Base-by-base conservation (phyloP, 129 eudicot genomes). In the Escallonia rubra region DNA sequence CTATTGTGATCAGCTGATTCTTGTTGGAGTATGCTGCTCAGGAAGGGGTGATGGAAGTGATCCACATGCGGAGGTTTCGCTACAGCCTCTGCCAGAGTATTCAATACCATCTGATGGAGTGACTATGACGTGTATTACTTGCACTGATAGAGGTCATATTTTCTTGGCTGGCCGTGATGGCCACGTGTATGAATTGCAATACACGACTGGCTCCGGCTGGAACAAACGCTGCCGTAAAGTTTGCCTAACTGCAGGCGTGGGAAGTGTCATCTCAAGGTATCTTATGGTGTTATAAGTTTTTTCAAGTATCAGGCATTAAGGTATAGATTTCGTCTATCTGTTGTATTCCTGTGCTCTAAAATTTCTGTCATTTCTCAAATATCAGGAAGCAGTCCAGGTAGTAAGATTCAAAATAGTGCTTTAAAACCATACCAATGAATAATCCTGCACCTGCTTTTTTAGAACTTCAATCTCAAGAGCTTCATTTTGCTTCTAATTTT, bases 121-220 rank as follows among this genome's bases (percentile, higher is more conserved):
- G 67, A 89, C 99, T 41, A 89, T 89, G 94, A 94, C 99, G 12
- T 87, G 87, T 73, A 87, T 94, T 52, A 74, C 95, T 66, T 94
- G 95, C 79, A 89, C 99, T 6, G 82, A 87, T 70, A 79, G 76
- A 77, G 99, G 99, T 40, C 92, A 80, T 39, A 85, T 94, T 38
- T 89, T 86, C 76, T 69, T 90, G 69, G 85, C 97, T 63, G 99
- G 99, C 50, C 97, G 96, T 62, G 99, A 94, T 81, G 99, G 99
- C 41, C 96, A 94, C 74, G 76, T 94, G 57, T 94, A 94, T 65
- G 99, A 94, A 63, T 10, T 94, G 78, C 97, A 80, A 72, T 94
- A 94, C 63, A 72, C 93, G 10, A 84, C 88, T 68, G 97, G 97
- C 68, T 84, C 99, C 9, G 88, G 88, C 58, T 89, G 99, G 99